These are phyloP conservation scores for Paraurostyla sp. DNA, from an alignment of 73 alveolate genomes.

Conservation along the genomic window DNA sequence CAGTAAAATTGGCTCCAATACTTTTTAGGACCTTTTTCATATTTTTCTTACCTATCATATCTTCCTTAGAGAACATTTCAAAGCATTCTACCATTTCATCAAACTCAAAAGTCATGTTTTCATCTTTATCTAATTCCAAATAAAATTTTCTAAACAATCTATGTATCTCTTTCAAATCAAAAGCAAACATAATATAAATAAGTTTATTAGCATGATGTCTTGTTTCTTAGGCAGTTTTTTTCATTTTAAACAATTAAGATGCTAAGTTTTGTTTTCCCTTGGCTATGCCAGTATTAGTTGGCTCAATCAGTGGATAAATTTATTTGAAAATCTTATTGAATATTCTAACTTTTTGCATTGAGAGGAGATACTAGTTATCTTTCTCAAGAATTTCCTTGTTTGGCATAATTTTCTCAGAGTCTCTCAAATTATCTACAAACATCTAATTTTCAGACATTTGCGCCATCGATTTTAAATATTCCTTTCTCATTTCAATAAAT, in stretches of 20 bases:
- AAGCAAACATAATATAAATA: neutral
- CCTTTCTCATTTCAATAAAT: constrained; percentile 39
- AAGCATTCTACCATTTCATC: constrained; percentile 52
- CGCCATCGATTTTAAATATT: neutral
- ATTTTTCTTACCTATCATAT: constrained; percentile 47
- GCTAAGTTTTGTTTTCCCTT: neutral
- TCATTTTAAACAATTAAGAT: neutral
- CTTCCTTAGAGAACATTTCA: constrained; percentile 31
- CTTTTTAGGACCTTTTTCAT: constrained; percentile 41
- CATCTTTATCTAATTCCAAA: constrained; percentile 46
- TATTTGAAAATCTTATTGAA: constrained; percentile 17
- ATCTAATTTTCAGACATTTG: neutral
- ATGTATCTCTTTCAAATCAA: constrained; percentile 41
- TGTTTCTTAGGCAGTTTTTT: neutral
- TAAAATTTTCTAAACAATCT: constrained; percentile 49
- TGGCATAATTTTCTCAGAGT: neutral
- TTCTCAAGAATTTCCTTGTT: neutral
- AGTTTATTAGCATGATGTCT: neutral
- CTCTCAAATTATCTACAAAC: neutral
- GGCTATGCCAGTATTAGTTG: neutral
- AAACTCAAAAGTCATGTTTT: constrained; percentile 43
- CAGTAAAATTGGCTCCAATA: neutral
- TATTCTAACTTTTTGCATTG: neutral
- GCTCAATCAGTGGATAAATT: neutral
- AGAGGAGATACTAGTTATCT: neutral